Evolutionary conservation across 2,329 filamentous ascomycete species (phyloP), one percentile per base, ranked within the genome.

Genomic region (Scedosporium apiospermum): DNA sequence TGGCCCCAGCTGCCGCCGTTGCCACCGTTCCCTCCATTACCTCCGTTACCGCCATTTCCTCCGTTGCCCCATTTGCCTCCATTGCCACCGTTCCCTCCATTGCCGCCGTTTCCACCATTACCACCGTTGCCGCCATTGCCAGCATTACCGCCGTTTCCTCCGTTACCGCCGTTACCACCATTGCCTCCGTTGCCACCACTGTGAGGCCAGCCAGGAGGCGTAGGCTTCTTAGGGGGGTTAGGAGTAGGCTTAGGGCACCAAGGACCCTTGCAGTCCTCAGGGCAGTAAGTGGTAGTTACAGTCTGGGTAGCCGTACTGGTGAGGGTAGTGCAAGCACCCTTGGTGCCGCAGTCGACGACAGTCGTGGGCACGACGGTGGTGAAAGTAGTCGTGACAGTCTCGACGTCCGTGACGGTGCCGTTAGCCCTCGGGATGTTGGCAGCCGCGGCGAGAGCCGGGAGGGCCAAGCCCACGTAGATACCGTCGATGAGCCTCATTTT

Each of bases 281-380:
- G 63, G 61, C 64, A 65, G 57, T 55, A 41, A 38, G 58, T 46
- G 58, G 62, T 61, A 18, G 64, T 66, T 21, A 62, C 44, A 7
- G 49, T 55, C 44, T 30, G 16, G 44, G 60, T 10, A 42, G 57
- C 61, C 9, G 23, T 64, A 26, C 26, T 26, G 58, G 23, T 46
- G 1, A 46, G 30, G 3, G 44, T 55, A 14, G 23, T 23, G 51
- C 51, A 55, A 23, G 21, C 12, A 55, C 51, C 51, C 18, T 18
- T 55, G 51, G 18, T 12, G 51, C 18, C 18, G 23, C 51, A 55
- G 51, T 18, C 23, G 51, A 55, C 6, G 12, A 23, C 68, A n/a
- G 30, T 59, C n/a, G 42, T 12, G 12, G 57, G 62, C 38, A 21
- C 30, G 30, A 59, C 61, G 59, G 60, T 34, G 26, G 57, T 63